Conservation (phyloP, 306 rosid genomes). For the Lotus japonicus region DNA sequence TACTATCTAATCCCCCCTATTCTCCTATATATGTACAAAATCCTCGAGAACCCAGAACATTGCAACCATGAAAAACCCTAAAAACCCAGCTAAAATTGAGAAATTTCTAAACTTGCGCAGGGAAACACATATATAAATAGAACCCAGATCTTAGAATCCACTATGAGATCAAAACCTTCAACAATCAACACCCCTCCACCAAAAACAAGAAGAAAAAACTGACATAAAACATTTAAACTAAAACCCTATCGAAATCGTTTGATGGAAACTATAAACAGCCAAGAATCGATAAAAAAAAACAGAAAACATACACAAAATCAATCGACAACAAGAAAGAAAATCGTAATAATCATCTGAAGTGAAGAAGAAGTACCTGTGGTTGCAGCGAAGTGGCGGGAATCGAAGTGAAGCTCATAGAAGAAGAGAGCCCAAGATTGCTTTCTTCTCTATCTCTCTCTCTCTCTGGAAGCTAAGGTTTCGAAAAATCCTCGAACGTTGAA, state of each 20-base stretch:
- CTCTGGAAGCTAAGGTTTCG: constrained; percentile 49
- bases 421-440: constrained; percentile 15
- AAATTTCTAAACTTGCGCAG: constrained; percentile 25
- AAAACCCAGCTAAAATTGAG: constrained; percentile 22
- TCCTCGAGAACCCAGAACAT: constrained; percentile 6
- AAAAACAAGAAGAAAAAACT: not conserved
- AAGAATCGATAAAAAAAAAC: constrained; percentile 24
- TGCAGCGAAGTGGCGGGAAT: constrained; percentile 71
- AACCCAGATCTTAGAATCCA: constrained; percentile 62
- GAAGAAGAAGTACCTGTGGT: constrained; percentile 56
- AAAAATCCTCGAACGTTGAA: constrained; percentile 99
- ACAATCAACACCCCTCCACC: not conserved
- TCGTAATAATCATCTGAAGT: constrained; percentile 1
- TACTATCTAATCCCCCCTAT: no score
- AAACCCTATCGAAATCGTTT: constrained; percentile 23
- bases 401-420: constrained; percentile 63
- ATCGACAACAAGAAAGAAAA: not conserved
- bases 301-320: not conserved
- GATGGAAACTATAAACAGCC: constrained; percentile 15
- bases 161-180: constrained; percentile 43
- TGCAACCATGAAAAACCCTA: constrained; percentile 30
- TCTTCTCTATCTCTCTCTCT: not conserved
- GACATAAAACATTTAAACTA: constrained; percentile 15
- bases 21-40: not conserved
- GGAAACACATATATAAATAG: constrained; percentile 25